Conservation (phyloP, 371 early-diverging fungal species). For the Coemansia linderi region DNA sequence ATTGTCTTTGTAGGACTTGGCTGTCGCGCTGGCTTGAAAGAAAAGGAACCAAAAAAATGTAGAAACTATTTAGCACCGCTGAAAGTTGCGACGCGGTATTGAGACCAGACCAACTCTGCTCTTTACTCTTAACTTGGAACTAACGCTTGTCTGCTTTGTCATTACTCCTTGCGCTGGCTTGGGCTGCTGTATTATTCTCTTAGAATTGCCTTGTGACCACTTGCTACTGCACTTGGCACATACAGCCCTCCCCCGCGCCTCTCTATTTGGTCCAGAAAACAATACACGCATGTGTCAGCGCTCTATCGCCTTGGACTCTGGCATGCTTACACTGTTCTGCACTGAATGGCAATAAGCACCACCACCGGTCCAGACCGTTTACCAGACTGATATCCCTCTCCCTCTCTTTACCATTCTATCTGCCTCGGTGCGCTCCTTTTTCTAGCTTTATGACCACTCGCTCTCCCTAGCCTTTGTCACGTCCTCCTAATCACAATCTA, state of each 20-base stretch:
- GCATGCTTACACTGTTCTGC: not conserved
- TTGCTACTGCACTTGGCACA: constrained; percentile 8
- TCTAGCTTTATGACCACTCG: not conserved
- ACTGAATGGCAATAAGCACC: not conserved
- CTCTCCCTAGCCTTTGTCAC: constrained; percentile 2
- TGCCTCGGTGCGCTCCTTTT: not conserved
- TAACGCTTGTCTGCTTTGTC: not conserved
- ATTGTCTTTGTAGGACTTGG: constrained; percentile 7
- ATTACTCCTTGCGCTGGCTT: not conserved
- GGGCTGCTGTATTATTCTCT: not conserved
- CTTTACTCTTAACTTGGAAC: not conserved
- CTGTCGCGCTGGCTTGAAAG: not conserved
- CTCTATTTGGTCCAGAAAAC: constrained; percentile 5
- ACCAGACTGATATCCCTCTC: not conserved
- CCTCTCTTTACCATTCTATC: not conserved
- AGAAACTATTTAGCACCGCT: not conserved
- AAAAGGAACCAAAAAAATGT: not conserved
- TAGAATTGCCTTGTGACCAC: not conserved
- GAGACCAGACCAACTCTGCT: not conserved
- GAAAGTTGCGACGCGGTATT: not conserved
- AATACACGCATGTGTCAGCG: constrained; percentile 9
- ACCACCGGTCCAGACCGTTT: constrained; percentile 3
- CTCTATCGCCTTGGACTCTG: constrained; percentile 5
- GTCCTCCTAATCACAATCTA: not conserved
- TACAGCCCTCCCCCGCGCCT: constrained; percentile 1